Conservation (phyloP, 306 rosid genomes). For the Notholithocarpus densiflorus region DNA sequence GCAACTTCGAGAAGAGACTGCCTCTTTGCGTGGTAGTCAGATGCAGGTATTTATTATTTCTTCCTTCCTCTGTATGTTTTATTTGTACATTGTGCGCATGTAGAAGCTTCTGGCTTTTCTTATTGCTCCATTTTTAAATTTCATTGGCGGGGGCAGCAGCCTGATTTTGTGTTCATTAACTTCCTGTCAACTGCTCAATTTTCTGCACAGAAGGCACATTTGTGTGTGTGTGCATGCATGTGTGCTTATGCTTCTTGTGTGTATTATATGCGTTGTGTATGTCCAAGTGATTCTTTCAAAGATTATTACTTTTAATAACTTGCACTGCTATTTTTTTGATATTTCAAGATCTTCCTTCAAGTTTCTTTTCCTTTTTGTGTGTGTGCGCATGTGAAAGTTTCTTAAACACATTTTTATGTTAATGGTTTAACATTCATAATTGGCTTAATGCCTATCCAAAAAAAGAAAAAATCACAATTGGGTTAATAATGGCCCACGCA, state of each 20-base stretch:
- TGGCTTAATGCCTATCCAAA: too few species aligned
- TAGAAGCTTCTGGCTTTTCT: background rate
- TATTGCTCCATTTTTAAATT: background rate
- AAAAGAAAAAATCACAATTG: too few species aligned
- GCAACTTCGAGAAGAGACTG: constrained; percentile 81
- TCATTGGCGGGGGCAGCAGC: background rate
- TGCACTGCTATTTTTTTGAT: too few species aligned
- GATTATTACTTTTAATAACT: too few species aligned
- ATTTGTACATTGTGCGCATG: background rate
- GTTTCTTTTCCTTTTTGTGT: too few species aligned
- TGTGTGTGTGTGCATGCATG: background rate
- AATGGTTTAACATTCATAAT: too few species aligned
- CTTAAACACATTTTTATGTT: too few species aligned
- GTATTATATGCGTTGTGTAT: background rate
- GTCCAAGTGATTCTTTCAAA: too few species aligned
- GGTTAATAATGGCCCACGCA: too few species aligned
- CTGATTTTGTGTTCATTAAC: background rate
- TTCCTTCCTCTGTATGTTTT: background rate
- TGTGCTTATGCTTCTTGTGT: too few species aligned
- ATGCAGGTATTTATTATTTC: constrained; percentile 62
- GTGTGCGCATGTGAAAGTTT: too few species aligned
- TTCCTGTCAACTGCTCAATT: background rate
- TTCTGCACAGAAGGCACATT: background rate
- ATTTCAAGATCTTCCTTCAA: too few species aligned
- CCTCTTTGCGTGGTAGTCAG: constrained; percentile 80